Conservation (phyloP, 2,329 filamentous ascomycete genomes). For the Apiospora kogelbergensis region DNA sequence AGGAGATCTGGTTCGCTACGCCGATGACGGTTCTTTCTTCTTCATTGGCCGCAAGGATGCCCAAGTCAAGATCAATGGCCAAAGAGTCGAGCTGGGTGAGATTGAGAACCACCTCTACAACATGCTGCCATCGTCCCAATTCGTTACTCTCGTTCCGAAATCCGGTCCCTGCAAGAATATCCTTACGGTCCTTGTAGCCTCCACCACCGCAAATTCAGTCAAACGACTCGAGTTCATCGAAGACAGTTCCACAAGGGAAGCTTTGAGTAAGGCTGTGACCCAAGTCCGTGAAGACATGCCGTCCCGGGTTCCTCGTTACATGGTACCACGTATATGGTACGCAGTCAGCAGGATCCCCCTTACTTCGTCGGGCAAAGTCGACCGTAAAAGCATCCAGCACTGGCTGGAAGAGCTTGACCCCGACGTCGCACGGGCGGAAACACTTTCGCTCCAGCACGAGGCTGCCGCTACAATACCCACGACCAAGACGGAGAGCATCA, state of each 20-base stretch:
- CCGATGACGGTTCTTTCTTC: constrained; percentile 28
- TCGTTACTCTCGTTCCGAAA: background rate
- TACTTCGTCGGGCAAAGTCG: constrained; percentile 17
- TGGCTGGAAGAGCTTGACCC: constrained; percentile 16
- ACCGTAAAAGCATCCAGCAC: constrained; percentile 12
- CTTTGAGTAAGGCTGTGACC: background rate
- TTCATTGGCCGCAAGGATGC: constrained; percentile 36
- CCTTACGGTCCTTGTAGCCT: constrained; percentile 24
- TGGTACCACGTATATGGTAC: constrained; percentile 16
- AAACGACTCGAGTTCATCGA: constrained; percentile 24
- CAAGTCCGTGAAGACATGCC: constrained; percentile 11
- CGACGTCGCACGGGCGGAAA: background rate
- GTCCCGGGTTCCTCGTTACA: background rate
- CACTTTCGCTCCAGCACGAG: background rate
- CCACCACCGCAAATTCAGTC: constrained; percentile 23
- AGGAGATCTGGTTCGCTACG: constrained; percentile 26
- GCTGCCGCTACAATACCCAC: constrained; percentile 3
- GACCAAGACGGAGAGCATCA: constrained; percentile 12
- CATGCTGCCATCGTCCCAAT: constrained; percentile 7
- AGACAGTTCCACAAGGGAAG: constrained; percentile 23
- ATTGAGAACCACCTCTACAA: constrained; percentile 25
- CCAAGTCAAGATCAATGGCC: constrained; percentile 39
- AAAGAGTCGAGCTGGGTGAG: constrained; percentile 43
- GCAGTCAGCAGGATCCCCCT: constrained; percentile 14
- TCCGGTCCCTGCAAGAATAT: constrained; percentile 17